Evolutionary conservation across 116 monocot species (phyloP), one percentile per base, ranked within the genome.

Genomic region (Thalassia testudinum): DNA sequence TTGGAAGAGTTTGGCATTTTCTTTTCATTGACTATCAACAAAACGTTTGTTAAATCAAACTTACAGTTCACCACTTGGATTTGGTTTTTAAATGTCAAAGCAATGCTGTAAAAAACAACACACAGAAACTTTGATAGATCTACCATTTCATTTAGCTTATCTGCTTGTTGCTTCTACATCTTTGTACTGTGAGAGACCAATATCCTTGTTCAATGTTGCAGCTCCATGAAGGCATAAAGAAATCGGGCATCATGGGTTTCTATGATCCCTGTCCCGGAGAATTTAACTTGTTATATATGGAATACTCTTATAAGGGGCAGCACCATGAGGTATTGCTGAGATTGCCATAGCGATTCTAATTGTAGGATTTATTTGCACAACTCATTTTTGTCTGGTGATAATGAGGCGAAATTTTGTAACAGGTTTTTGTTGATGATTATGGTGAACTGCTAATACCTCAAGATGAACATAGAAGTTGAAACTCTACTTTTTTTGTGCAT

Each of bases 181-280:
- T n/a, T n/a, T n/a, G n/a, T n/a, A n/a, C n/a, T n/a, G n/a, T n/a
- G n/a, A n/a, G n/a, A n/a, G n/a, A n/a, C n/a, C n/a, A n/a, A n/a
- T n/a, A n/a, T n/a, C n/a, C n/a, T n/a, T n/a, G n/a, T 34, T 34
- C 10, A 34, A 34, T 50, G 21, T 11, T 66, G 56, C 70, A 97
- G 97, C 89, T 97, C 72, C 97, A 85, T 38, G 70, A 75, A 40
- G 97, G 97, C 48, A 82, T 89, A 50, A 97, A 82, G 70, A 97
- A 97, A 54, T 79, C 97, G 5, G 89, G 97, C 52, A 82, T 97
- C 62, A 97, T 97, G 97, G 97, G 97, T 14, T 97, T 97, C 66
- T 97, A 74, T 50, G 97, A 97, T 67, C 85, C 79, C 26, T 97
- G 89, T 45, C 97, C 97, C 54, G 97, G 77, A 24, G 73, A 79